Percentiles rank a stretch among this genome's conserved stretches.
phyloP scores from a whole-genome alignment of 805 yeast species.

The Barnettozyma vustinii region DNA sequence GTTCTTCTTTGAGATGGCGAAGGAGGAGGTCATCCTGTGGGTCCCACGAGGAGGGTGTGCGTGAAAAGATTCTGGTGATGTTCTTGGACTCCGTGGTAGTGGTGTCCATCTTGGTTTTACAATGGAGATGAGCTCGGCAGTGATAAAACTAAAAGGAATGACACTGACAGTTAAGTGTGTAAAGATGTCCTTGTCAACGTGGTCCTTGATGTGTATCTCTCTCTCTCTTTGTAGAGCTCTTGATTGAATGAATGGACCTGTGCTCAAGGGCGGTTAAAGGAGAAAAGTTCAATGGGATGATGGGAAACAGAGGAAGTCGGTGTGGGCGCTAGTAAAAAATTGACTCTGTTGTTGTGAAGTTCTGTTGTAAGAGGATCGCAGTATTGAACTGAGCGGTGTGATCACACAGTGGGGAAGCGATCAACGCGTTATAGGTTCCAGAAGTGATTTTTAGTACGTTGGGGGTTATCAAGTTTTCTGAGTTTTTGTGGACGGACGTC shows the following conservation, averaged over 20 bases:
- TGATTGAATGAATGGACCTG: background rate
- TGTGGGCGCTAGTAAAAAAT: too few species aligned
- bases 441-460: background rate
- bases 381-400: background rate
- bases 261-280: background rate
- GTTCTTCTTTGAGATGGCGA: slow-evolving; percentile 74
- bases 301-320: background rate
- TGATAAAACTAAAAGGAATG: background rate
- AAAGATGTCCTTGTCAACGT: background rate
- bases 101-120: slow-evolving; percentile 7
- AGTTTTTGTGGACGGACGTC: background rate
- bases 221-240: background rate
- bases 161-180: background rate
- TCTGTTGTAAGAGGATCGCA: background rate
- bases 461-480: background rate
- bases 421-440: background rate
- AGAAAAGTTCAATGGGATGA: background rate
- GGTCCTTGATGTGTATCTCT: background rate
- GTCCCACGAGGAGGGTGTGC: slow-evolving; percentile 65
- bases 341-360: background rate
- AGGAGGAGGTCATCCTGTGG: slow-evolving; percentile 68
- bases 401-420: background rate
- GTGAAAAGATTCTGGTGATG: slow-evolving; percentile 23
- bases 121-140: background rate
- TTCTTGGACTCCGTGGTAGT: slow-evolving; percentile 21